phyloP scores from a whole-genome alignment of 805 yeast species.

The Starmerella etchellsii region DNA sequence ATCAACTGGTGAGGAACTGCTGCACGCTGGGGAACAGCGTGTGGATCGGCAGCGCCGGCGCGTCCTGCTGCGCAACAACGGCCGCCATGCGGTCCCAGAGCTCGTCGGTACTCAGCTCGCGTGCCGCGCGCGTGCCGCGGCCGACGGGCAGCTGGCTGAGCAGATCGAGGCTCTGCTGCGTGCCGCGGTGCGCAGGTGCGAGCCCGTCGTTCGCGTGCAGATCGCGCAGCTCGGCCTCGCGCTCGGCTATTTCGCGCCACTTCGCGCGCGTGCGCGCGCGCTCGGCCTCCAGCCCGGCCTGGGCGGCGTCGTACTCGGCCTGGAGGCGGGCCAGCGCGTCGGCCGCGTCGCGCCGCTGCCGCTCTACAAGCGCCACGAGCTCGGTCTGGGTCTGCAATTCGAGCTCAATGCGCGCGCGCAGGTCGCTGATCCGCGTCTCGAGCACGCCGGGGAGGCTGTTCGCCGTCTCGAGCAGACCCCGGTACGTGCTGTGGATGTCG shows the following conservation, averaged over 20 bases:
- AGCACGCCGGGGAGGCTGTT: neutral
- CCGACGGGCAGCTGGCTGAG: neutral
- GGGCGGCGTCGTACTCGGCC: neutral
- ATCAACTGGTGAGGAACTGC: neutral
- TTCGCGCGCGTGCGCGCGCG: neutral
- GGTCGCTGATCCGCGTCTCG: neutral
- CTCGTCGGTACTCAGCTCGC: neutral
- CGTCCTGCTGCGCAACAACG: neutral
- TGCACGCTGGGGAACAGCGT: neutral
- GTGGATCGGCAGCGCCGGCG: neutral
- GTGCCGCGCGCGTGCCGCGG: neutral
- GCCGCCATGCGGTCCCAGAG: neutral
- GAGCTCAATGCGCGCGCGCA: neutral
- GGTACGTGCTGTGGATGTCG: neutral
- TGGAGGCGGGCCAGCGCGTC: neutral
- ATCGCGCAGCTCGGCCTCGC: neutral
- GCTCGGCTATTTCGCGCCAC: neutral
- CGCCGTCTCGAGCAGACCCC: neutral
- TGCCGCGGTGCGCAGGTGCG: neutral
- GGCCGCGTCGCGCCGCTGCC: neutral
- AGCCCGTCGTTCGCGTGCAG: neutral
- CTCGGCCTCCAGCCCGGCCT: neutral
- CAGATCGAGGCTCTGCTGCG: neutral
- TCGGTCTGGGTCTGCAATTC: neutral
- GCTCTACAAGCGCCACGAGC: neutral